Conservation (phyloP, 2,329 filamentous ascomycete species). For the Sporothrix inflata region DNA sequence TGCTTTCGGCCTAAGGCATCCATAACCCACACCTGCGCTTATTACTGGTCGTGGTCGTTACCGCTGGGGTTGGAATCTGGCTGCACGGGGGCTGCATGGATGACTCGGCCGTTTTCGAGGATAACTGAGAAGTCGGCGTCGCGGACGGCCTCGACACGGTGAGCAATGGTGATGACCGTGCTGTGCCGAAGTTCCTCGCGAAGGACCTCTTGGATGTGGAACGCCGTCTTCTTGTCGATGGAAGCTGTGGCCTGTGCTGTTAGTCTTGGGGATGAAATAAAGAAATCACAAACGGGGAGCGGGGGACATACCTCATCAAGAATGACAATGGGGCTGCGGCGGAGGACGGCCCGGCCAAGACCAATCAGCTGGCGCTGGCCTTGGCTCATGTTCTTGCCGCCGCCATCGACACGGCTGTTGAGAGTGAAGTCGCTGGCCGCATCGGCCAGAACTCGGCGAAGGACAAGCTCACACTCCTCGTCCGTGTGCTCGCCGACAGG, state of each 20-base stretch:
- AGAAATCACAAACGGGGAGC: background rate
- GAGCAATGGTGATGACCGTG: constrained; percentile 69
- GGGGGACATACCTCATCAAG: constrained; percentile 53
- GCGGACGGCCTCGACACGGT: constrained; percentile 64
- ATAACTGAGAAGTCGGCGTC: constrained; percentile 60
- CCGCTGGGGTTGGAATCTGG: background rate
- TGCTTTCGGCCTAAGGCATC: too few species aligned
- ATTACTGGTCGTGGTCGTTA: background rate
- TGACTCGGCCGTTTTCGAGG: constrained; percentile 55
- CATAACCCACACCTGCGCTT: too few species aligned
- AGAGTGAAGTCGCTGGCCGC: constrained; percentile 44
- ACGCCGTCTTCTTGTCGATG: constrained; percentile 63
- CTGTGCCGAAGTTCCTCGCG: constrained; percentile 57
- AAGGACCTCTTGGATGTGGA: constrained; percentile 60
- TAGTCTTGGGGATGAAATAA: constrained; percentile 6
- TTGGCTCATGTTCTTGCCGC: constrained; percentile 65
- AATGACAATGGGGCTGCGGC: constrained; percentile 63
- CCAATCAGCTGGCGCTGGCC: constrained; percentile 66
- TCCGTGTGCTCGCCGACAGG: constrained; percentile 63
- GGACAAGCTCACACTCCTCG: constrained; percentile 52
- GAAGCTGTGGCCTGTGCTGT: constrained; percentile 57
- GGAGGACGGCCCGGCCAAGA: constrained; percentile 62
- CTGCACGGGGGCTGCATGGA: constrained; percentile 37
- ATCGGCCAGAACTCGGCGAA: constrained; percentile 62
- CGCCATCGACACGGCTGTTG: constrained; percentile 58